These are phyloP conservation scores for Xylaria longipes DNA, from an alignment of 495 filamentous ascomycete genomes.

Conservation along the genomic window DNA sequence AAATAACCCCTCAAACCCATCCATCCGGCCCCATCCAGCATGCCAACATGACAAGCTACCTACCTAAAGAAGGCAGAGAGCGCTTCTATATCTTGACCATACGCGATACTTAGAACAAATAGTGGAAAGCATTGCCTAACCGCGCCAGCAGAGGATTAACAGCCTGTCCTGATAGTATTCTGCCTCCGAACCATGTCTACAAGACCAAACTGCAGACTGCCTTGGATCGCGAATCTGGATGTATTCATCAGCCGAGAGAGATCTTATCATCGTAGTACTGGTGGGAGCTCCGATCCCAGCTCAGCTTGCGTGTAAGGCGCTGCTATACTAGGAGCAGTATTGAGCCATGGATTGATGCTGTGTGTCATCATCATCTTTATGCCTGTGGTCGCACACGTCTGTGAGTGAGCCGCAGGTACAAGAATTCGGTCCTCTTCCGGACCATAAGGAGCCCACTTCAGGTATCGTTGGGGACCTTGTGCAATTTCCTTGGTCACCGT, in stretches of 20 bases:
- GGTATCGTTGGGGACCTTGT: not conserved
- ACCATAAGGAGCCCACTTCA: conserved; percentile 2
- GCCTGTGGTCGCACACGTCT: not conserved
- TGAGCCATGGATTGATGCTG: not conserved
- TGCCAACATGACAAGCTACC: not conserved
- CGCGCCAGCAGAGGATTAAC: not conserved
- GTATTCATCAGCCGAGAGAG: conserved; percentile 21
- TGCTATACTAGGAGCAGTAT: not conserved
- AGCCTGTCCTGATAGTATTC: not conserved
- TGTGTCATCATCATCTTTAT: not conserved
- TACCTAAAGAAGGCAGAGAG: not conserved
- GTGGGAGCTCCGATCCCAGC: not conserved
- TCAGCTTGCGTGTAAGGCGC: not conserved
- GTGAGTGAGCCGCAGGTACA: conserved; percentile 18
- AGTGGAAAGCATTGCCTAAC: not conserved
- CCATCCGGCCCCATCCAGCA: not conserved
- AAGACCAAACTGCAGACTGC: not conserved
- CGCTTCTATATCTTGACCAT: not conserved
- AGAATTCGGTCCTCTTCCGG: conserved; percentile 19
- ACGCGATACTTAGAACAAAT: not conserved
- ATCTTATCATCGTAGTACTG: not conserved
- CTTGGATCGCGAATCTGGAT: conserved; percentile 4
- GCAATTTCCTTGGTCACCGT: conserved; percentile 9
- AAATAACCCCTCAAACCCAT: not conserved
- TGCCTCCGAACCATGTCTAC: not conserved